phyloP scores from a whole-genome alignment of 192 early-diverging fungal genomes.

The Coemansia sp. region DNA sequence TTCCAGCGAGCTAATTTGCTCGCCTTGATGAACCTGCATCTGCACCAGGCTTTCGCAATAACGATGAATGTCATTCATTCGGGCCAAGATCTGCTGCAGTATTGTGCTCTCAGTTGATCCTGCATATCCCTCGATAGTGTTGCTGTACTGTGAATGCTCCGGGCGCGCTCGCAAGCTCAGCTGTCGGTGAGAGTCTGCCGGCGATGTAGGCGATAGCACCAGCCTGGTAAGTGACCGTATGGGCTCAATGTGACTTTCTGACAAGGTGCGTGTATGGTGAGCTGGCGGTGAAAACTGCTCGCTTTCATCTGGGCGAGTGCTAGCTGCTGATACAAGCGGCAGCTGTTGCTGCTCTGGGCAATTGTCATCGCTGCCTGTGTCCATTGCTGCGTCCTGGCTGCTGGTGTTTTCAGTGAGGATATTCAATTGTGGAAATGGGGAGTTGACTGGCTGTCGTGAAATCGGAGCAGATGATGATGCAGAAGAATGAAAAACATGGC shows the following conservation, averaged over 20 bases:
- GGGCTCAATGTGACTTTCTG: slow-evolving; percentile 24
- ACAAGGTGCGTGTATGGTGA: slow-evolving; percentile 14
- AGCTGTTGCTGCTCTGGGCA: slow-evolving; percentile 5
- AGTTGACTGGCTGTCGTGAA: background rate
- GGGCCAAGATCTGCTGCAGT: slow-evolving; percentile 12
- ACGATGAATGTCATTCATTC: slow-evolving; percentile 25
- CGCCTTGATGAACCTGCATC: slow-evolving; percentile 28
- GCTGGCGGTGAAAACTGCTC: background rate
- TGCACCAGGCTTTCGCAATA: slow-evolving; percentile 26
- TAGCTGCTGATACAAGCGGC: slow-evolving; percentile 6
- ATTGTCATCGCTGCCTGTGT: slow-evolving; percentile 9
- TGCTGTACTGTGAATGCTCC: slow-evolving; percentile 5
- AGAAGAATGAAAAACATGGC: slow-evolving; percentile 6
- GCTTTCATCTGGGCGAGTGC: slow-evolving; percentile 6
- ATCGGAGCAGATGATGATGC: slow-evolving; percentile 5
- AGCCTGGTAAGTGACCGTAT: slow-evolving; percentile 42
- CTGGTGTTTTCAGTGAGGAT: background rate
- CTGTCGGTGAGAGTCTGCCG: slow-evolving; percentile 9
- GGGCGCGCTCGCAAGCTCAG: slow-evolving; percentile 4
- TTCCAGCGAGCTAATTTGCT: slow-evolving; percentile 24
- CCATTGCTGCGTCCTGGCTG: slow-evolving; percentile 9
- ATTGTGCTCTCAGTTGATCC: background rate
- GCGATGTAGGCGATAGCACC: slow-evolving; percentile 23
- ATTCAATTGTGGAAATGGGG: background rate
- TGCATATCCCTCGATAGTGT: background rate